Conservation (phyloP, 352 stramenopile genomes). For the Phytopythium sindhum region DNA sequence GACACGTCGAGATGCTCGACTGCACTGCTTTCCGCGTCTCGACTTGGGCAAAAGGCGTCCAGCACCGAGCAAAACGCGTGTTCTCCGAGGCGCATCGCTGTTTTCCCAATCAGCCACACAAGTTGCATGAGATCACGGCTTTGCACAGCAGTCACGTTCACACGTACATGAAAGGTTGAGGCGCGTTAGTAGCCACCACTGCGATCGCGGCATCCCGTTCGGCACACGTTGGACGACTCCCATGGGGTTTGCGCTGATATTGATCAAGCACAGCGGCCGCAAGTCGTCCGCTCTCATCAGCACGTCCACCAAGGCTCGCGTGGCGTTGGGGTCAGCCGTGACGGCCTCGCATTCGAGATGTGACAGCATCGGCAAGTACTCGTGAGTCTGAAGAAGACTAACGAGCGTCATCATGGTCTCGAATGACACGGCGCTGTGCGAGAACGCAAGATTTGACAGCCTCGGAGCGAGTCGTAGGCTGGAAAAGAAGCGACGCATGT, state of each 20-base stretch:
- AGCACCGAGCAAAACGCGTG: constrained; percentile 17
- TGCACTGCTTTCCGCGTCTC: background rate
- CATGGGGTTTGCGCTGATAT: constrained; percentile 29
- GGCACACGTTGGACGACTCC: constrained; percentile 10
- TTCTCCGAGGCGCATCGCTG: constrained; percentile 31
- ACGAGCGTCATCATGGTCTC: constrained; percentile 28
- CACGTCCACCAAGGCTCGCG: constrained; percentile 16
- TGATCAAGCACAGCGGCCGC: constrained; percentile 13
- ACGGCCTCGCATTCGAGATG: constrained; percentile 41
- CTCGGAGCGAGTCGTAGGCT: constrained; percentile 29
- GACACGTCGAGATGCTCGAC: constrained; percentile 32
- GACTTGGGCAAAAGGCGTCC: constrained; percentile 11
- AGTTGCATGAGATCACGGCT: background rate
- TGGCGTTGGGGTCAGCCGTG: constrained; percentile 21
- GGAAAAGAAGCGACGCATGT: constrained; percentile 49
- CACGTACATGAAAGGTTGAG: constrained; percentile 30
- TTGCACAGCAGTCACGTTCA: background rate
- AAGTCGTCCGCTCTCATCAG: constrained; percentile 16
- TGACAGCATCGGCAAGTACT: constrained; percentile 14
- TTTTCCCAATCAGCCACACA: background rate
- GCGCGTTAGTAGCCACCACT: constrained; percentile 15
- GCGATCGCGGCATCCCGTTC: constrained; percentile 1
- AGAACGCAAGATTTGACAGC: constrained; percentile 32
- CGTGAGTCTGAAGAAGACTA: constrained; percentile 14
- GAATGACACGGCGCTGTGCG: constrained; percentile 41